Conservation (phyloP, 495 filamentous ascomycete genomes). For the Podospora bellae-mahoneyi region DNA sequence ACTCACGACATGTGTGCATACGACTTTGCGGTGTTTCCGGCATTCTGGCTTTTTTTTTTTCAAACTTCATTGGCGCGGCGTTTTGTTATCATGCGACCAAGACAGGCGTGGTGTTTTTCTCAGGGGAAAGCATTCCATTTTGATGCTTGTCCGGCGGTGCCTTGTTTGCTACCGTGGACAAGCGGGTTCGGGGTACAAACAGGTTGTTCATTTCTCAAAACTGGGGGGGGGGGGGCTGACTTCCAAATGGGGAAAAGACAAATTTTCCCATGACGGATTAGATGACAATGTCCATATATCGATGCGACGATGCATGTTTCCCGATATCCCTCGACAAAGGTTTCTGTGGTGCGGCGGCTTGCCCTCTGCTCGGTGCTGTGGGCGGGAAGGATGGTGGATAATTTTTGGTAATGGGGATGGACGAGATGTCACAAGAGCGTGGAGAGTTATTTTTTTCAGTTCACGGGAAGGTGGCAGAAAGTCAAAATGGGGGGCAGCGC, state of each 20-base stretch:
- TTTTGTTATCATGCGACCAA: conserved; percentile 9
- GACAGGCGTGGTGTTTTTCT: conserved; percentile 9
- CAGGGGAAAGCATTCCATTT: conserved; percentile 10
- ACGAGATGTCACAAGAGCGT: not conserved
- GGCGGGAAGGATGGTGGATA: not conserved
- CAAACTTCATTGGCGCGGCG: conserved; percentile 15
- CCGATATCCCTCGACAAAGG: not conserved
- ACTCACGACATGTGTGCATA: not conserved
- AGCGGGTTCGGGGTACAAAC: conserved; percentile 4
- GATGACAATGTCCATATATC: not conserved
- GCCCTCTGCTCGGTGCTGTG: not conserved
- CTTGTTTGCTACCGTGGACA: conserved; percentile 13
- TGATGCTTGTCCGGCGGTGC: not conserved
- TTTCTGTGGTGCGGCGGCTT: not conserved
- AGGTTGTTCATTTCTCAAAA: not conserved
- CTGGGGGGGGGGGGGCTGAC: not conserved
- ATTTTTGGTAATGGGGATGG: not conserved
- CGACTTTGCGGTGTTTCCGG: conserved; percentile 1
- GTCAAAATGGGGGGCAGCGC: not conserved
- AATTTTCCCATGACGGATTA: not conserved
- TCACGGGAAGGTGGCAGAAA: not conserved
- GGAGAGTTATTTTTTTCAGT: not conserved
- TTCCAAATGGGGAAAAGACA: not conserved
- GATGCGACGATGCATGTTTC: not conserved
- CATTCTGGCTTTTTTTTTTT: conserved; percentile 9